Conservation (phyloP, 257 asterid species). For the Solanum pennellii region DNA sequence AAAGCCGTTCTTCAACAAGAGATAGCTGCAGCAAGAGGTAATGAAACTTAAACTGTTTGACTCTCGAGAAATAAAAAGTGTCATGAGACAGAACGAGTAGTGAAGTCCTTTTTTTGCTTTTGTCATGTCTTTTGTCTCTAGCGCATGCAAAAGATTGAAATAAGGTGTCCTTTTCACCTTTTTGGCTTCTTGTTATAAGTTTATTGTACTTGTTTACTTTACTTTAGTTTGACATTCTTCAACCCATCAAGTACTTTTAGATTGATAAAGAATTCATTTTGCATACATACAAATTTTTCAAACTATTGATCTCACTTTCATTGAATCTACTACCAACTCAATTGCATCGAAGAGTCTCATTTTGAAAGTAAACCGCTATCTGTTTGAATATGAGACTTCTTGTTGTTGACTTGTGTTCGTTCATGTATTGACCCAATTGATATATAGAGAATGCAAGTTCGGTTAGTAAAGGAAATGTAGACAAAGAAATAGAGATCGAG, state of each 20-base stretch:
- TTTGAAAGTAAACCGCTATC: background rate
- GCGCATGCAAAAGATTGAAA: background rate
- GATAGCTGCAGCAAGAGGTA: conserved; percentile 48
- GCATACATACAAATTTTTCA: background rate
- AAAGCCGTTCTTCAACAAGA: conserved; percentile 43
- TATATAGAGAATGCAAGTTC: conserved; percentile 38
- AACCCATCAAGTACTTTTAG: background rate
- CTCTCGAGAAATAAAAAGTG: background rate
- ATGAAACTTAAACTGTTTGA: background rate
- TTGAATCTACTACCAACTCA: background rate
- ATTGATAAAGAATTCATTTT: too few species aligned
- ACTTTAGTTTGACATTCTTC: background rate
- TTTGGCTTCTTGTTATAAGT: background rate
- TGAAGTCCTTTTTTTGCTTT: background rate
- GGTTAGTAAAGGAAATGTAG: conserved; percentile 30
- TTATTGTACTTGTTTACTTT: background rate
- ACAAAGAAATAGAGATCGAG: conserved; percentile 55
- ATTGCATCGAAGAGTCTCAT: background rate
- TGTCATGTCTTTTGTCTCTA: background rate
- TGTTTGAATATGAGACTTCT: background rate
- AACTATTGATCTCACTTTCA: background rate
- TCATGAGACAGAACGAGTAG: too few species aligned
- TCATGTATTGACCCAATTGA: background rate
- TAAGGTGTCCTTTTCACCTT: background rate
- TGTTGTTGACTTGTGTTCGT: background rate